These are phyloP conservation scores for Thoreauomyces humboldtii DNA, from an alignment of 192 early-diverging fungal genomes.

Conservation along the genomic window DNA sequence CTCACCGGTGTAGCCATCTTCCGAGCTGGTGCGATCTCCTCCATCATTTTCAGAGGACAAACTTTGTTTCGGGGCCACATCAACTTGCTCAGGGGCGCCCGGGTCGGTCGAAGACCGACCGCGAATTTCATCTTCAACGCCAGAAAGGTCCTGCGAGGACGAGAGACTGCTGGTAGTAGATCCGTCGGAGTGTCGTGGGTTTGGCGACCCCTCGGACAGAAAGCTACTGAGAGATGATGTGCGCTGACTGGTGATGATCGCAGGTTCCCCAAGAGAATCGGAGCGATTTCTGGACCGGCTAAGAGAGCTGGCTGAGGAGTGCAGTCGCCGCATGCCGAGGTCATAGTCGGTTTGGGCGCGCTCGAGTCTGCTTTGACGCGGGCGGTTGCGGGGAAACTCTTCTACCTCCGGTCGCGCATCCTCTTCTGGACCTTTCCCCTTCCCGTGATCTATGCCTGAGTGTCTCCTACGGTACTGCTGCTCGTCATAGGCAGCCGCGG, in stretches of 20 bases:
- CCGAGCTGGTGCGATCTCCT: no score
- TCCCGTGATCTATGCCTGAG: not conserved
- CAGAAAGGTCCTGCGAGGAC: no score
- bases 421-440: not conserved
- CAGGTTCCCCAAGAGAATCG: not conserved
- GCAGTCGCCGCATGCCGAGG: not conserved
- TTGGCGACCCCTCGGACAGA: not conserved
- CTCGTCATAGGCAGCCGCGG: conserved; percentile 4
- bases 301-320: not conserved
- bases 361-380: not conserved
- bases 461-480: not conserved
- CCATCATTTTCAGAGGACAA: no score
- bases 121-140: no score
- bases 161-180: no score
- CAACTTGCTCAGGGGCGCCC: no score
- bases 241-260: not conserved
- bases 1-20: no score
- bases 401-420: no score
- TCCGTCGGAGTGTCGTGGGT: no score
- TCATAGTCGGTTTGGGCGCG: not conserved
- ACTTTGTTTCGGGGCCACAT: no score
- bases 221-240: not conserved
- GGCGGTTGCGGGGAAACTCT: no score
- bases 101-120: no score
- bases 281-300: not conserved